phyloP scores from a whole-genome alignment of 176 grass and related monocot genomes.

The Pontederia crassipes region DNA sequence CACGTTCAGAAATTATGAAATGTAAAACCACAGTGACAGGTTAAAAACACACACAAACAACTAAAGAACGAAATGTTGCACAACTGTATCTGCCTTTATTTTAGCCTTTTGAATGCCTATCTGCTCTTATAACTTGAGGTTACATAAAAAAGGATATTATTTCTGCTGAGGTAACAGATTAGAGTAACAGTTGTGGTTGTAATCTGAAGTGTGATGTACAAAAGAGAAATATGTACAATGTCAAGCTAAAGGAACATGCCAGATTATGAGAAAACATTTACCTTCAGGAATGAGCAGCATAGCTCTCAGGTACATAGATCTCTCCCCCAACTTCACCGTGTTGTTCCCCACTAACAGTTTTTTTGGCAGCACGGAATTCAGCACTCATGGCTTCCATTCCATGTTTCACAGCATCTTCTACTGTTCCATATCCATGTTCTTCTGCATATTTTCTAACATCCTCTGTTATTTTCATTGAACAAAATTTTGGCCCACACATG shows the following conservation, averaged over 20 bases:
- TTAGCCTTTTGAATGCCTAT: too few species aligned
- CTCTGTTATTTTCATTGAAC: slow-evolving; percentile 98
- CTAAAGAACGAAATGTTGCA: too few species aligned
- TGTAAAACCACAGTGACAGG: too few species aligned
- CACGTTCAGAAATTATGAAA: too few species aligned
- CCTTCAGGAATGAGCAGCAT: slow-evolving; percentile 36
- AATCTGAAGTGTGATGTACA: too few species aligned
- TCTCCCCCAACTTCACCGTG: slow-evolving; percentile 96
- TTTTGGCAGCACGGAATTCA: slow-evolving; percentile 70
- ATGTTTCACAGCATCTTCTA: slow-evolving; percentile 73
- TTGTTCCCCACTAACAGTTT: slow-evolving; percentile 87
- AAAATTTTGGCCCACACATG: slow-evolving; percentile 99
- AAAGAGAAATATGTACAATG: too few species aligned
- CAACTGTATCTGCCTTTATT: too few species aligned
- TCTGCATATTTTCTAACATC: slow-evolving; percentile 94
- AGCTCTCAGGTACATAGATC: slow-evolving; percentile 88
- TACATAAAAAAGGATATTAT: too few species aligned
- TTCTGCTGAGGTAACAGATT: too few species aligned
- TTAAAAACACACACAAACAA: too few species aligned
- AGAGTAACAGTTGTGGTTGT: too few species aligned
- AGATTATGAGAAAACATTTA: background rate
- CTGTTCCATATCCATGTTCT: slow-evolving; percentile 84
- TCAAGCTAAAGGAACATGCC: background rate
- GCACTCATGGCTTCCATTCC: slow-evolving; percentile 97
- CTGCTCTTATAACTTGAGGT: too few species aligned